phyloP scores from a whole-genome alignment of 352 stramenopile species.

The Phytophthora sojae region DNA sequence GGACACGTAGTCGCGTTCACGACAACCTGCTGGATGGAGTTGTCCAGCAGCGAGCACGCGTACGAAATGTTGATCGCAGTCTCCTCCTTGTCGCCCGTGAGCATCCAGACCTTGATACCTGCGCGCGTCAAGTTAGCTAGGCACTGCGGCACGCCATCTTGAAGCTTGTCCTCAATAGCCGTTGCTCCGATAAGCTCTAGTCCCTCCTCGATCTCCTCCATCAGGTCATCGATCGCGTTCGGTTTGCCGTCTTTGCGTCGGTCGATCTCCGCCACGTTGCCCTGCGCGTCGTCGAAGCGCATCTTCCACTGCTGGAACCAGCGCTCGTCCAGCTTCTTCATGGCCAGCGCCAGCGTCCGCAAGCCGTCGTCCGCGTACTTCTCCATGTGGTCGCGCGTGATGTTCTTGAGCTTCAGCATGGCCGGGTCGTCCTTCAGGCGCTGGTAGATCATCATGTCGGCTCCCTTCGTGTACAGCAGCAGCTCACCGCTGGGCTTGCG shows the following conservation, averaged over 20 bases:
- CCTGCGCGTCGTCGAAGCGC: conserved; percentile 73
- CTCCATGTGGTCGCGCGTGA: conserved; percentile 83
- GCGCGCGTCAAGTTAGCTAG: conserved; percentile 82
- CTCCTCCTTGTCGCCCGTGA: conserved; percentile 96
- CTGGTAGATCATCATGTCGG: conserved; percentile 94
- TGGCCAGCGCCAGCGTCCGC: conserved; percentile 81
- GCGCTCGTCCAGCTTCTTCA: conserved; percentile 71
- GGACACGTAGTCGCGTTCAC: conserved; percentile 77
- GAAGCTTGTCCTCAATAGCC: conserved; percentile 94
- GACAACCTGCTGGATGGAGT: conserved; percentile 82
- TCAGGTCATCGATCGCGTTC: conserved; percentile 79
- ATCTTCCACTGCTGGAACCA: conserved; percentile 83
- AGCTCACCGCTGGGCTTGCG: conserved; percentile 61
- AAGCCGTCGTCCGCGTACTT: conserved; percentile 87
- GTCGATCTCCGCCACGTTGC: conserved; percentile 77
- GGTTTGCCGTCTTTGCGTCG: conserved; percentile 80
- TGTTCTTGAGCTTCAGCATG: conserved; percentile 59
- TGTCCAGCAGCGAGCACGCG: conserved; percentile 86
- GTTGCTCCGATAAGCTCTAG: conserved; percentile 90
- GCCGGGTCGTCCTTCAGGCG: conserved; percentile 62
- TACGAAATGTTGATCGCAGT: conserved; percentile 97
- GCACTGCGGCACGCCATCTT: conserved; percentile 90
- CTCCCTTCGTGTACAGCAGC: conserved; percentile 89
- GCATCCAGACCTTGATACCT: conserved; percentile 95
- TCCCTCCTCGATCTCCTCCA: conserved; percentile 85